Percentiles rank a stretch among this genome's conserved stretches.
Evolutionary conservation across 495 filamentous ascomycete species (phyloP).

Genomic region (Tuber melanosporum): DNA sequence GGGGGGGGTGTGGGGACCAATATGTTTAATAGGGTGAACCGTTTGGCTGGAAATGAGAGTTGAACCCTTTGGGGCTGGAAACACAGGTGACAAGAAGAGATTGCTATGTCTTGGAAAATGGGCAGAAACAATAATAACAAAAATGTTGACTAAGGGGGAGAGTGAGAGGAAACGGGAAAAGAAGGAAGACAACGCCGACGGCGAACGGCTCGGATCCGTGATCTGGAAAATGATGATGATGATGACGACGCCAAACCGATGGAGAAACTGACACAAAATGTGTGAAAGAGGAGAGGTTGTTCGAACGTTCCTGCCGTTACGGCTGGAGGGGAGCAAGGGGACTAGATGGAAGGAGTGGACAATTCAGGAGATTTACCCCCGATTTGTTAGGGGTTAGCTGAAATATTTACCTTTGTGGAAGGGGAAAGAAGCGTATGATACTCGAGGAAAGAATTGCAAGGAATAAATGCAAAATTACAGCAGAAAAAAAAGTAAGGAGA

Average conservation of each 20-base stretch:
- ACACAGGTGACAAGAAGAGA: neutral
- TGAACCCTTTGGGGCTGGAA: conserved; percentile 1
- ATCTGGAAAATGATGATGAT: neutral
- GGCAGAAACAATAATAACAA: neutral
- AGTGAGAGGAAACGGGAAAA: neutral
- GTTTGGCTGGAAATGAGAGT: conserved; percentile 3
- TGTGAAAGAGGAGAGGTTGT: neutral
- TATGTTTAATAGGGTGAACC: neutral
- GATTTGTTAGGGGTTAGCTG: neutral
- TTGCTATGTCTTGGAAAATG: conserved; percentile 1
- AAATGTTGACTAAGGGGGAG: conserved; percentile 1
- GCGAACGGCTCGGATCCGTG: neutral
- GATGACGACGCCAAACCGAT: conserved; percentile 3
- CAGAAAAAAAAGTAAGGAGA: neutral
- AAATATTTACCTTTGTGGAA: neutral
- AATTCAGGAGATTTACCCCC: neutral
- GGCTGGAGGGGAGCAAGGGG: neutral
- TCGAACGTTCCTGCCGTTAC: neutral
- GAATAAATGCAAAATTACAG: neutral
- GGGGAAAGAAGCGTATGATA: neutral
- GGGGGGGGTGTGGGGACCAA: neutral
- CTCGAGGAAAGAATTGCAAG: neutral
- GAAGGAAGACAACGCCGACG: neutral
- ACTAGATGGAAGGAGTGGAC: neutral
- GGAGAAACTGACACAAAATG: conserved; percentile 1